Percentiles rank a stretch among this genome's conserved stretches.
phyloP scores from a whole-genome alignment of 2,329 filamentous ascomycete species.

The Aspergillus versicolor region DNA sequence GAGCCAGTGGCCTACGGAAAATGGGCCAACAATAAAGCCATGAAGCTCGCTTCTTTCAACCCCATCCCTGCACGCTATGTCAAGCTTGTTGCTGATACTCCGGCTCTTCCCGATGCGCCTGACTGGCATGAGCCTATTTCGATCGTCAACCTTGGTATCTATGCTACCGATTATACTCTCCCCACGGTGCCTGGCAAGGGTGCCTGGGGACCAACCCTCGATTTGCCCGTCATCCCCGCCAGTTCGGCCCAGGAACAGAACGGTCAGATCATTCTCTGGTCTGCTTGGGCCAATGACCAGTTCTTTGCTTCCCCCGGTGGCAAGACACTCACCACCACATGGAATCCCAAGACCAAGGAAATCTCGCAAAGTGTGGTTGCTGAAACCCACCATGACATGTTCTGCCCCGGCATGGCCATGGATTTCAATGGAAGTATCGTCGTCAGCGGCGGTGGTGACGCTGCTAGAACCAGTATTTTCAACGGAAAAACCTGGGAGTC shows the following conservation, averaged over 20 bases:
- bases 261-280: conserved; percentile 14
- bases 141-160: too few relatives aligned
- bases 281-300: conserved; percentile 18
- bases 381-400: conserved; percentile 31
- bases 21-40: too few relatives aligned
- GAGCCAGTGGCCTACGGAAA: too few relatives aligned
- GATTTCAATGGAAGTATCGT: conserved; percentile 38
- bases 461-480: conserved; percentile 51
- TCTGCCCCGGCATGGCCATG: conserved; percentile 27
- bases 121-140: too few relatives aligned
- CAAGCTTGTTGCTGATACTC: too few relatives aligned
- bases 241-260: conserved; percentile 20
- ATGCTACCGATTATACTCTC: too few relatives aligned
- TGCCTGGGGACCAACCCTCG: conserved; percentile 26
- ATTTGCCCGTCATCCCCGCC: conserved; percentile 28
- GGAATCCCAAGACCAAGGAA: conserved; percentile 35
- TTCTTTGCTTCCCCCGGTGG: conserved; percentile 19
- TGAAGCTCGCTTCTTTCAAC: too few relatives aligned
- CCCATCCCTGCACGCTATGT: too few relatives aligned
- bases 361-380: conserved; percentile 15
- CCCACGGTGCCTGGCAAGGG: conserved; percentile 9
- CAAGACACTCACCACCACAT: conserved; percentile 19
- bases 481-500: conserved; percentile 41
- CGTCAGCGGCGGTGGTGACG: conserved; percentile 55
- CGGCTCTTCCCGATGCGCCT: too few relatives aligned